Conservation (phyloP, 2,329 filamentous ascomycete species). For the Aureobasidium mangrovei region DNA sequence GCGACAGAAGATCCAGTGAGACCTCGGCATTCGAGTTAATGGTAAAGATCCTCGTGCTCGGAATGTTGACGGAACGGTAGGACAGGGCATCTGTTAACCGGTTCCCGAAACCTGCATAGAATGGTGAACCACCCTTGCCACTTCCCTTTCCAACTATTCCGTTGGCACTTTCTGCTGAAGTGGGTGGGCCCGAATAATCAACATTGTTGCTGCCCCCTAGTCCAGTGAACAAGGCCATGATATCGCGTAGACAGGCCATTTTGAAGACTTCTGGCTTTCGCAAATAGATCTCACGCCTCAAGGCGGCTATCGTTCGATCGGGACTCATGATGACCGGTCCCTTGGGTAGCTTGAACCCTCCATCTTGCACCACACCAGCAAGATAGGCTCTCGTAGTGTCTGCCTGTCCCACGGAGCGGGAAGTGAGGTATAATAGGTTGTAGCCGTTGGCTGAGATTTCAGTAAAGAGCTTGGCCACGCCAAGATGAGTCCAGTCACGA, state of each 20-base stretch:
- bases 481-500: conserved; percentile 93
- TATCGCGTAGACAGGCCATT: conserved; percentile 95
- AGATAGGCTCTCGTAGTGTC: conserved; percentile 86
- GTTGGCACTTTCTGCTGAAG: conserved; percentile 4
- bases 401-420: conserved; percentile 84
- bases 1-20: conserved; percentile 74
- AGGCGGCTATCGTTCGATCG: conserved; percentile 85
- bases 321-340: conserved; percentile 93
- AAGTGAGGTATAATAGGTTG: conserved; percentile 97
- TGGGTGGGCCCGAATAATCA: conserved; percentile 1
- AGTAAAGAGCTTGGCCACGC: conserved; percentile 93
- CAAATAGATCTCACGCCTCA: conserved; percentile 86
- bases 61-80: conserved; percentile 93
- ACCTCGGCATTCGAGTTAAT: conserved; percentile 98
- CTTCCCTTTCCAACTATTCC: conserved; percentile 3
- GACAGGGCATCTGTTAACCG: conserved; percentile 91
- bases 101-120: conserved; percentile 96
- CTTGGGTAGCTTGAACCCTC: conserved; percentile 70
- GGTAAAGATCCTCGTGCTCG: conserved; percentile 88
- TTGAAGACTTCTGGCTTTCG: conserved; percentile 98
- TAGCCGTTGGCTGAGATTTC: conserved; percentile 94
- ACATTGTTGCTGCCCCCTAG: conserved; percentile 26
- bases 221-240: conserved; percentile 67
- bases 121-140: conserved; percentile 47
- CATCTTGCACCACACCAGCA: conserved; percentile 79